These are phyloP conservation scores for Alternaria brassicae DNA, from an alignment of 2,329 filamentous ascomycete species.

Conservation along the genomic window DNA sequence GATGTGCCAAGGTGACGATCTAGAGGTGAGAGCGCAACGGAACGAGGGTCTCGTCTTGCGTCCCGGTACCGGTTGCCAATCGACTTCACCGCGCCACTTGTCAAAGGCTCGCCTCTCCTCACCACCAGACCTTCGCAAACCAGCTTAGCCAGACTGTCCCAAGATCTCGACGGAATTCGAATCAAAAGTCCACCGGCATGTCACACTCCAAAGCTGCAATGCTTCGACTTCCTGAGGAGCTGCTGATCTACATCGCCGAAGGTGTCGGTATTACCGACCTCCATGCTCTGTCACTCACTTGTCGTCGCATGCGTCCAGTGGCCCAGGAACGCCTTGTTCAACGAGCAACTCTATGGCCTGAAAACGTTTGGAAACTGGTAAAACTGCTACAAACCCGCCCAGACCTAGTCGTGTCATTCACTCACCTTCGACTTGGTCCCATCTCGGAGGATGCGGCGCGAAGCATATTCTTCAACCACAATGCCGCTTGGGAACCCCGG, in stretches of 20 bases:
- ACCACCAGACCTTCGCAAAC: not conserved
- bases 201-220: not conserved
- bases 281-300: not conserved
- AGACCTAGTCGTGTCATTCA: not conserved
- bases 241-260: not conserved
- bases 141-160: not conserved
- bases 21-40: not conserved
- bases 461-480: not conserved
- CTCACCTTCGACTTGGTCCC: not conserved
- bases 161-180: not conserved
- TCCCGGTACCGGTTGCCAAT: not conserved
- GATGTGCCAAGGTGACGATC: no score
- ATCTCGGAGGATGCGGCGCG: not conserved
- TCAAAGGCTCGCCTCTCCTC: not conserved
- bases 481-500: not conserved
- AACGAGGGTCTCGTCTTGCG: not conserved
- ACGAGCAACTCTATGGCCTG: not conserved
- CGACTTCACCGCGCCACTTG: not conserved
- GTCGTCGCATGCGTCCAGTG: not conserved
- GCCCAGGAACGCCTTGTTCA: not conserved
- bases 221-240: not conserved
- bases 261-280: not conserved
- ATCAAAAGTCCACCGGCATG: not conserved
- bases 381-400: not conserved
- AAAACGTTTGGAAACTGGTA: not conserved